phyloP scores from a whole-genome alignment of 1,139 yeast genomes.

The Scheffersomyces illinoinensis region DNA sequence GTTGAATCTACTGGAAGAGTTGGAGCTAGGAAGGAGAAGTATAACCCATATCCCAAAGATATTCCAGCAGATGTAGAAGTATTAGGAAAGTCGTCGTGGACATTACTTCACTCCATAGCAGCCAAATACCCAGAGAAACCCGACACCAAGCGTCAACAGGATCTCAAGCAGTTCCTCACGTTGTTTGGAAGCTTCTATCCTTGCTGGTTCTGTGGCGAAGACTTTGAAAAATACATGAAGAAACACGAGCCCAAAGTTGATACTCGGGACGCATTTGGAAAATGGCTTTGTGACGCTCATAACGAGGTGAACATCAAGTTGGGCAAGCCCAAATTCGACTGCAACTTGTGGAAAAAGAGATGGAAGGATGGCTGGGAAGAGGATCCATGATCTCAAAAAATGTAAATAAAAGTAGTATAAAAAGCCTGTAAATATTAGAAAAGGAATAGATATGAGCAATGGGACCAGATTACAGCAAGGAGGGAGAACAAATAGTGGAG shows the following conservation, averaged over 20 bases:
- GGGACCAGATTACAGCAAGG: neutral
- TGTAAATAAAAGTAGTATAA: neutral
- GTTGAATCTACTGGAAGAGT: conserved; percentile 15
- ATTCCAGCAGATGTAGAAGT: conserved; percentile 88
- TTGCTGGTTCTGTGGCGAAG: conserved; percentile 92
- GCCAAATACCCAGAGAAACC: conserved; percentile 85
- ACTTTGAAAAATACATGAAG: conserved; percentile 65
- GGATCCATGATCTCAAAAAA: neutral
- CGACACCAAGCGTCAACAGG: conserved; percentile 57
- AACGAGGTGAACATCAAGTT: conserved; percentile 83
- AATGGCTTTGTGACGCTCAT: conserved; percentile 95
- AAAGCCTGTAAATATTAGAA: neutral
- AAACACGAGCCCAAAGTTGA: conserved; percentile 65
- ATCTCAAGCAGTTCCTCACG: conserved; percentile 67
- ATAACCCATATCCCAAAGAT: conserved; percentile 35
- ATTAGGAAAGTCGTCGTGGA: conserved; percentile 90
- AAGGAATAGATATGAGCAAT: neutral
- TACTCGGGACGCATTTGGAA: conserved; percentile 77
- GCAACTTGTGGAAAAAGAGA: conserved; percentile 86
- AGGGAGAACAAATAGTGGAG: neutral
- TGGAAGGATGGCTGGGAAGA: conserved; percentile 83
- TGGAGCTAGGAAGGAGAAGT: conserved; percentile 7
- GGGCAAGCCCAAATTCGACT: conserved; percentile 84
- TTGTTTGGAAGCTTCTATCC: conserved; percentile 86
- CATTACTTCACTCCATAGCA: conserved; percentile 84